Conservation (phyloP, 23 red algal species). For the Chondrus crispus region DNA sequence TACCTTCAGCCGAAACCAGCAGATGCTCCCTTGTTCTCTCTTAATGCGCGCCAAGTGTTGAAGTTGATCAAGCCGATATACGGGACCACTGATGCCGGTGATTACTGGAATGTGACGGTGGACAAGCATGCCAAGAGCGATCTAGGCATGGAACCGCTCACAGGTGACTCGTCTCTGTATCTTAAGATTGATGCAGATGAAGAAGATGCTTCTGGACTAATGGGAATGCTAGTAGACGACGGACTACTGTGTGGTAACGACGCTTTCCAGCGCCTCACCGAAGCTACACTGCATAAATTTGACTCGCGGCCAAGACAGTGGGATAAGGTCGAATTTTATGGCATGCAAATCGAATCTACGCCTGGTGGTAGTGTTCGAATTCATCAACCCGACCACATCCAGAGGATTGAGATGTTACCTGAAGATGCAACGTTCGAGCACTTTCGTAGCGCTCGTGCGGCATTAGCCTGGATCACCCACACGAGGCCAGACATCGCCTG, state of each 20-base stretch:
- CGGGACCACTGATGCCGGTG: neutral
- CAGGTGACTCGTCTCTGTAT: neutral
- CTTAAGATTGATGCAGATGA: neutral
- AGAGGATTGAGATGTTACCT: neutral
- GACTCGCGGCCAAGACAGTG: neutral
- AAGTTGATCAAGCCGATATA: neutral
- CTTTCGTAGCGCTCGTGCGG: neutral
- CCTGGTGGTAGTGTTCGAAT: neutral
- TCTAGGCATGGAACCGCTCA: neutral
- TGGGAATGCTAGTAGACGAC: neutral
- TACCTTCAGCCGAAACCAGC: neutral
- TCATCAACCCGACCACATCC: neutral
- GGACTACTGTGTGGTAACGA: neutral
- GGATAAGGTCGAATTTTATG: neutral
- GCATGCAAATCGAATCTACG: neutral
- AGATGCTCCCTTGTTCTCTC: neutral
- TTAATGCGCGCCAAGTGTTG: neutral
- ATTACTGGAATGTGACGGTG: neutral
- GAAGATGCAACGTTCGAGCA: neutral
- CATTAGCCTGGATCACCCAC: neutral
- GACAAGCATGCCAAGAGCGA: neutral
- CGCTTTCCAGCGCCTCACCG: neutral
- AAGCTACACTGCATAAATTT: neutral
- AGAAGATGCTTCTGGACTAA: neutral
- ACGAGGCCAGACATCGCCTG: neutral